Conservation (phyloP, 1,284 basidiomycete species). For the Ceratobasidium sp. region DNA sequence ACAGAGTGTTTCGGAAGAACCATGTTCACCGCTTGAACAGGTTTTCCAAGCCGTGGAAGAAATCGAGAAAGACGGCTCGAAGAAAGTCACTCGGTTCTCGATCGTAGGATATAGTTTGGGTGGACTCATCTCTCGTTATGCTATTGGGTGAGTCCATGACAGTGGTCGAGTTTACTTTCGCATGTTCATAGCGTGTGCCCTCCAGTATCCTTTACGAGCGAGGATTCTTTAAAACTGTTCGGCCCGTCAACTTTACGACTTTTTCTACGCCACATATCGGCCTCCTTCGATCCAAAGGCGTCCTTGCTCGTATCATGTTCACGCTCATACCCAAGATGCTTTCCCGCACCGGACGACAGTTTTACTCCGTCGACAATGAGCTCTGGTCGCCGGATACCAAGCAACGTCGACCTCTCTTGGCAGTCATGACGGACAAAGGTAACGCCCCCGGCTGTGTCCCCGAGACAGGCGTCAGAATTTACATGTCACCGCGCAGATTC, state of each 20-base stretch:
- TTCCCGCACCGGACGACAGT: slow-evolving; percentile 85
- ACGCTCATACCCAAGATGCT: slow-evolving; percentile 75
- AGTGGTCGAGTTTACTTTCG: too few relatives aligned
- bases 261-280: slow-evolving; percentile 86
- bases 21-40: too few relatives aligned
- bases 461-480: too few relatives aligned
- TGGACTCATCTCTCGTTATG: slow-evolving; percentile 79
- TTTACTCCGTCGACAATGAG: slow-evolving; percentile 70
- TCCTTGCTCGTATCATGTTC: slow-evolving; percentile 64
- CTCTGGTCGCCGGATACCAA: slow-evolving; percentile 62
- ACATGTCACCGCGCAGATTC: slow-evolving; percentile 64
- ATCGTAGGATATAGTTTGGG: slow-evolving; percentile 85
- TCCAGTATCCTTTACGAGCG: slow-evolving; percentile 67
- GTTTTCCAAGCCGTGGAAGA: slow-evolving; percentile 60
- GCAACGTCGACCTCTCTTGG: slow-evolving; percentile 71
- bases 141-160: slow-evolving; percentile 65
- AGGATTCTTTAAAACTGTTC: slow-evolving; percentile 70
- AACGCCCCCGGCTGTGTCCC: slow-evolving; percentile 46
- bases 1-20: slow-evolving; percentile 43
- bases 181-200: not conserved
- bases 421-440: slow-evolving; percentile 88
- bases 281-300: slow-evolving; percentile 55
- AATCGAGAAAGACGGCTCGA: slow-evolving; percentile 59
- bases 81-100: slow-evolving; percentile 69
- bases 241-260: slow-evolving; percentile 80